phyloP scores from a whole-genome alignment of 495 filamentous ascomycete species.

The Penicillium paradoxum region DNA sequence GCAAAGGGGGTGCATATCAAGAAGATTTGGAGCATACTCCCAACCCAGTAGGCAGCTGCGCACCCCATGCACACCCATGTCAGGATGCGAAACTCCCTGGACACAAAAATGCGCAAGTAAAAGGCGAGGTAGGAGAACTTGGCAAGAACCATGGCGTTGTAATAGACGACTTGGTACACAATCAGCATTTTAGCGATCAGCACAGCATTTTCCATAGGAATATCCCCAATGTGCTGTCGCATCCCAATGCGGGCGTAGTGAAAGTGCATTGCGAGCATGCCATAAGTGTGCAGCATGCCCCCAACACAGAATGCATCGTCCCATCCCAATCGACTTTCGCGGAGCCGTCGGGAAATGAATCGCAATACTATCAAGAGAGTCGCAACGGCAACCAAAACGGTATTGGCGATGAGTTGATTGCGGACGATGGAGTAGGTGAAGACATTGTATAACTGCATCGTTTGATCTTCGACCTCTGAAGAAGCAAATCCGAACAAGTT shows the following conservation, averaged over 20 bases:
- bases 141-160: conserved; percentile 35
- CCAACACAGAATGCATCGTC: conserved; percentile 18
- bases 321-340: conserved; percentile 17
- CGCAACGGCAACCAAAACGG: conserved; percentile 14
- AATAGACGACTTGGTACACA: conserved; percentile 25
- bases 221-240: conserved; percentile 12
- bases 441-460: conserved; percentile 20
- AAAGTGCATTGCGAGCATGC: conserved; percentile 23
- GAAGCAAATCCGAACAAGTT: background rate
- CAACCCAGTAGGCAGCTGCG: conserved; percentile 20
- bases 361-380: conserved; percentile 15
- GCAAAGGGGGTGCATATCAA: conserved; percentile 32
- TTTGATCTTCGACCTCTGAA: background rate
- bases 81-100: conserved; percentile 32
- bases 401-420: conserved; percentile 23
- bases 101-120: conserved; percentile 48
- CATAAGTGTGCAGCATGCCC: conserved; percentile 17
- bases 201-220: conserved; percentile 15
- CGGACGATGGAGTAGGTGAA: conserved; percentile 17
- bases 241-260: conserved; percentile 21
- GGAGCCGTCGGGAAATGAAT: conserved; percentile 15
- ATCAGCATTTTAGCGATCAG: conserved; percentile 23
- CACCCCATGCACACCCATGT: conserved; percentile 31
- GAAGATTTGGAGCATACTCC: conserved; percentile 22
- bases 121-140: conserved; percentile 49